Evolutionary conservation across 352 stramenopile species (phyloP), one percentile per base, ranked within the genome.

Genomic region (Pythium oligandrum): DNA sequence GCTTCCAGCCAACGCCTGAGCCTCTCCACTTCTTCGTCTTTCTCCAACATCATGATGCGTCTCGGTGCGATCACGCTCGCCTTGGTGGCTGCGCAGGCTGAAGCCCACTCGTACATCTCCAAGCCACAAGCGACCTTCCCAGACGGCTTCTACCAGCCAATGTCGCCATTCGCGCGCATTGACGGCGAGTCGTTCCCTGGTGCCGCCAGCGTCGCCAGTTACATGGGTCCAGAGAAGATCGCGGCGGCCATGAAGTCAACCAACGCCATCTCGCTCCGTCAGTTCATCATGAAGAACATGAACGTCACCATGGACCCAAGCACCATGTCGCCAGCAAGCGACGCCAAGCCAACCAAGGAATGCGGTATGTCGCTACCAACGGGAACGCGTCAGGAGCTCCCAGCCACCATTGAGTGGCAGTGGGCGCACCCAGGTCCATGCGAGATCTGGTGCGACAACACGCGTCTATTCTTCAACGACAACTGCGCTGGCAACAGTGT

Each of bases 361-460:
- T 58, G 51, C 11, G 51, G 42, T 6, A n/a, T 39, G 4, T 34
- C 51, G 3, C 17, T 58, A 11, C 34, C 51, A 4, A 58, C 30
- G 9, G 51, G 51, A 1, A 12, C 31, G n/a, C 44, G 38, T 30
- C 50, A 55, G 39, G 31, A 38, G 12, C 50, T 55, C 3, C 38
- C 50, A 10, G 39, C 36, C n/a, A 34, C 50, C 38, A 32, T 55
- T 2, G 50, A 55, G 3, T 55, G n/a, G 2, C 17, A 17, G 17
- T 55, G 50, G 50, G 50, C 8, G 31, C 50, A 55, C n/a, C n/a
- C n/a, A n/a, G n/a, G n/a, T n/a, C n/a, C n/a, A n/a, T n/a, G n/a
- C n/a, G n/a, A n/a, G n/a, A 34, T 57, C n/a, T 57, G 51, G 51
- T 57, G 51, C 35, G 51, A 57, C 51, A 57, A 57, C 42, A 57